Base-by-base conservation (phyloP, 2,329 filamentous ascomycete genomes). In the Lecanicillium sp. region DNA sequence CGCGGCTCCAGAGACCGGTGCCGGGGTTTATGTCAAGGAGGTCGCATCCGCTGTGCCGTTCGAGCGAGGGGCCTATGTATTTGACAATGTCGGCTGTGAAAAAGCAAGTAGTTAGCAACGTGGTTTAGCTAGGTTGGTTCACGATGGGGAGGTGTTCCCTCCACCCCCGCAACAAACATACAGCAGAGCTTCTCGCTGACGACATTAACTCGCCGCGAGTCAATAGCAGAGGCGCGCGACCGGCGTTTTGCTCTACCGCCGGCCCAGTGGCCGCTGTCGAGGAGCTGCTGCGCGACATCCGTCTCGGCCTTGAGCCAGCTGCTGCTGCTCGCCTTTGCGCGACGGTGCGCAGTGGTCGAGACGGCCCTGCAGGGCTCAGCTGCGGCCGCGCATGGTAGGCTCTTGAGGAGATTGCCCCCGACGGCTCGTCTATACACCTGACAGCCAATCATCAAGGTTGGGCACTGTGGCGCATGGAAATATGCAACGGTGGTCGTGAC, bases 21-120 rank as follows among this genome's bases (percentile, higher is more conserved):
- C 90, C 90, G 0, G 91, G 91, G 62, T 90, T 88, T 48, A 95
- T 71, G 61, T 97, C 91, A 57, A 98, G 71, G 37, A 97, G 76
- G 58, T 95, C 90, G 66, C 90, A 90, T 46, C 87, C 87, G 42
- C 73, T 70, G 63, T 93, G 84, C 37, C 80, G 77, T 27, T 79
- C 69, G 15, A 97, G 74, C 3, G 81, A 81, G 1, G 78, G 75
- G 2, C 77, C 79, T n/a, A 94, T 68, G 51, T 87, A 87, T 6
- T 78, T 62, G 38, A 95, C 57, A 12, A 86, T 69, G 56, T 91
- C 83, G 59, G 89, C 86, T 83, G 43, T 12, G 44, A 37, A 15
- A 27, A 23, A 29, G 29, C 9, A 9, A 27, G 20, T 7, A 15
- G 27, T 26, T 38, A 48, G 29, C 23, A 8, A 6, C 9, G n/a